These are phyloP conservation scores for Aquilaria yunnanensis DNA, from an alignment of 345 rosid species.

Conservation along the genomic window DNA sequence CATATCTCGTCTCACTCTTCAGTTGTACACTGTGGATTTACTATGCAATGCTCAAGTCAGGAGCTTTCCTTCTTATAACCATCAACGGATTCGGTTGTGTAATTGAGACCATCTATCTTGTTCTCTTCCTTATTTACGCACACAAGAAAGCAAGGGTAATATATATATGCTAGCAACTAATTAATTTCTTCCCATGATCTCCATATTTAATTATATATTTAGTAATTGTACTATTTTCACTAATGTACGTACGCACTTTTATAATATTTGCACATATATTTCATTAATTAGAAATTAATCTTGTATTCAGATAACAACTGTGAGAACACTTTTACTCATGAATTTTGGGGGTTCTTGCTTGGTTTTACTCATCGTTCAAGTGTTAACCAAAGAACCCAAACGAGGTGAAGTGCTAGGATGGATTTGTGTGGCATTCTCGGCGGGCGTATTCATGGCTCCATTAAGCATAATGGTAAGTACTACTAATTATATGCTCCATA, in stretches of 20 bases:
- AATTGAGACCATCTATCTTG: conserved; percentile 51
- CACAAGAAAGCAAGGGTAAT: conserved; percentile 47
- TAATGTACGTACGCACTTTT: too few relatives aligned
- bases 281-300: neutral
- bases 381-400: conserved; percentile 32
- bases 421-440: conserved; percentile 40
- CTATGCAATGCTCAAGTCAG: conserved; percentile 45
- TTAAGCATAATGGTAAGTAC: conserved; percentile 48
- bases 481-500: neutral
- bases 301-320: conserved; percentile 33
- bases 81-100: conserved; percentile 52
- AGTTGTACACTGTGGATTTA: conserved; percentile 59
- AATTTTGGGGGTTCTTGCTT: conserved; percentile 43
- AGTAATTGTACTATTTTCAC: too few relatives aligned
- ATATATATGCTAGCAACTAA: conserved; percentile 11
- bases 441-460: conserved; percentile 60
- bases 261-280: too few relatives aligned
- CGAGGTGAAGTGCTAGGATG: conserved; percentile 49
- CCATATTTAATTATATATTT: neutral
- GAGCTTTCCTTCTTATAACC: conserved; percentile 56
- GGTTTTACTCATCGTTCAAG: conserved; percentile 37
- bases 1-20: conserved; percentile 47
- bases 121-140: conserved; percentile 41
- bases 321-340: conserved; percentile 40
- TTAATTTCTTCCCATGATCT: conserved; percentile 19